Conservation (phyloP, 176 grass and related monocot genomes). For the Eleusine indica region DNA sequence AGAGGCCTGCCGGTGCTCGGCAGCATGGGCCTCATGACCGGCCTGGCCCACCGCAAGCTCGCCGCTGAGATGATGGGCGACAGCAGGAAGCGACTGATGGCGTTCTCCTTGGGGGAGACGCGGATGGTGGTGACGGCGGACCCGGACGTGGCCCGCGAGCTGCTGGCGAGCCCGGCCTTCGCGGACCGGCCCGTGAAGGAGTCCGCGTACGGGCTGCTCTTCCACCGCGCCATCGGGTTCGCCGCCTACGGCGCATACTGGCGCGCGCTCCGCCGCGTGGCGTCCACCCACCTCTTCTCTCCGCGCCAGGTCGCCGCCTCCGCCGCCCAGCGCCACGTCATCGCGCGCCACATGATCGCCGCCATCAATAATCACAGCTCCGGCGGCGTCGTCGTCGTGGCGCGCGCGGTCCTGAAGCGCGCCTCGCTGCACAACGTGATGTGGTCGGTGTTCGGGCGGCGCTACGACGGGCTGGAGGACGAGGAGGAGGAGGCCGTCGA, state of each 20-base stretch:
- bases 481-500: slow-evolving; percentile 51
- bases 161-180: slow-evolving; percentile 64
- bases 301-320: slow-evolving; percentile 64
- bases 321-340: slow-evolving; percentile 41
- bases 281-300: slow-evolving; percentile 69
- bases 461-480: slow-evolving; percentile 54
- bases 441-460: slow-evolving; percentile 68
- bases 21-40: slow-evolving; percentile 70
- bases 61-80: slow-evolving; percentile 25
- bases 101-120: slow-evolving; percentile 71
- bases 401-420: slow-evolving; percentile 57
- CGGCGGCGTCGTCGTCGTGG: background rate
- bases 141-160: slow-evolving; percentile 65
- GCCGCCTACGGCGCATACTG: slow-evolving; percentile 76
- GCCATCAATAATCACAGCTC: background rate
- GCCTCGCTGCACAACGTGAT: slow-evolving; percentile 80
- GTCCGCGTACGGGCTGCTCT: slow-evolving; percentile 77
- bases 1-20: slow-evolving; percentile 63
- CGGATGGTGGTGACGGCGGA: slow-evolving; percentile 64
- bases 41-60: slow-evolving; percentile 82
- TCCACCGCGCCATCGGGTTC: slow-evolving; percentile 89
- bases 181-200: slow-evolving; percentile 77
- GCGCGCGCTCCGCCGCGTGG: slow-evolving; percentile 76
- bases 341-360: slow-evolving; percentile 65
- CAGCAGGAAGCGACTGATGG: slow-evolving; percentile 53